Conservation (phyloP, 768 basidiomycete species). For the Auriscalpium vulgare region DNA sequence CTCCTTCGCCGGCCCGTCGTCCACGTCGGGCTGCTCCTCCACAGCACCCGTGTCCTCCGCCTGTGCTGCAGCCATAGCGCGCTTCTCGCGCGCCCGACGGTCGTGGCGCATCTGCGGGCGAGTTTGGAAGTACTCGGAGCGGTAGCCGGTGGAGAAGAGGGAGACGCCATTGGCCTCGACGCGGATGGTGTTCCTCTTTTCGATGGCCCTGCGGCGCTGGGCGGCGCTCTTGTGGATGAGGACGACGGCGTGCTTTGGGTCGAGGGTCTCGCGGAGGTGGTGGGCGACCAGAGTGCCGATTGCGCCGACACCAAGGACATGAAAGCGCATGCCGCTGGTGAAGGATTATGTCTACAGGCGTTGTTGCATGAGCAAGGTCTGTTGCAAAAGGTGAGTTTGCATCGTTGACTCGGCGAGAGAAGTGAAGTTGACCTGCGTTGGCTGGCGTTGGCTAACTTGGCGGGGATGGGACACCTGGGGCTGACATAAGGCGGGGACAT, state of each 20-base stretch:
- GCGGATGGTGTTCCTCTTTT: constrained; percentile 29
- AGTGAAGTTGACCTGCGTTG: too few relatives aligned
- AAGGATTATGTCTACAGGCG: too few relatives aligned
- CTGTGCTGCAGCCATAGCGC: background rate
- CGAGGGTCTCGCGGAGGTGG: constrained; percentile 60
- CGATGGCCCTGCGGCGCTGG: constrained; percentile 29
- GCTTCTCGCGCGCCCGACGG: background rate
- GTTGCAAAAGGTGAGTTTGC: too few relatives aligned
- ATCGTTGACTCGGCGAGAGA: too few relatives aligned
- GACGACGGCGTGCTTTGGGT: constrained; percentile 44
- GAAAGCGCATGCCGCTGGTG: constrained; percentile 49
- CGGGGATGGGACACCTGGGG: too few relatives aligned
- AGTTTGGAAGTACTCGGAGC: constrained; percentile 39
- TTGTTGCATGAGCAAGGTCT: too few relatives aligned
- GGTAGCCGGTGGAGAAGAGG: constrained; percentile 35
- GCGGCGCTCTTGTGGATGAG: constrained; percentile 55
- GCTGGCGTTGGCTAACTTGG: too few relatives aligned
- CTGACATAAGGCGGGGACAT: too few relatives aligned
- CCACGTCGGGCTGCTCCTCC: background rate
- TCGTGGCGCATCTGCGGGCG: background rate
- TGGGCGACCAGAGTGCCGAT: constrained; percentile 78
- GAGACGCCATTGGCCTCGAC: constrained; percentile 45
- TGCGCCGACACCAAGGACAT: constrained; percentile 74
- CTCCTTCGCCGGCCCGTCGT: constrained; percentile 4
- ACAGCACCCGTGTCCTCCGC: background rate